Evolutionary conservation across 75 land plant species (phyloP).

Genomic region (Picea sitchensis): DNA sequence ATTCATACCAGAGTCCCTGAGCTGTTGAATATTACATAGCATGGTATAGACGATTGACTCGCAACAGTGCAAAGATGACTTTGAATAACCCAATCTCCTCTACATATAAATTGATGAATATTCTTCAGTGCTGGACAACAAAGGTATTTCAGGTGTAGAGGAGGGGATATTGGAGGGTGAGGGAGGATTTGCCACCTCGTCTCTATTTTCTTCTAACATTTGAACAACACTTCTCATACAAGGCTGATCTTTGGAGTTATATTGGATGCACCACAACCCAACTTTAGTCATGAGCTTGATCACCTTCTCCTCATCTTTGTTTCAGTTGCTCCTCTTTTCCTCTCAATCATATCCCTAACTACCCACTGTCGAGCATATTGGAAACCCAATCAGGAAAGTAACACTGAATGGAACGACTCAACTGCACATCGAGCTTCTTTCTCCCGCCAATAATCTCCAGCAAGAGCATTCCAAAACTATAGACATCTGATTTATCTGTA

Average conservation of each 20-base stretch:
- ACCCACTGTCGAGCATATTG: neutral
- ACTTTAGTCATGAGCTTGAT: neutral
- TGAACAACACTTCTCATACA: neutral
- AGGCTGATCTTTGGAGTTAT: neutral
- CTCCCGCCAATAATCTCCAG: neutral
- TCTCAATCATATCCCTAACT: neutral
- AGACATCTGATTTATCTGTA: neutral
- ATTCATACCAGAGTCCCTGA: too few relatives aligned
- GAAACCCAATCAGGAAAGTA: neutral
- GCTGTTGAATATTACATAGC: too few relatives aligned
- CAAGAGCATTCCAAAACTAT: conserved; percentile 1
- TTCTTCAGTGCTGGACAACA: neutral
- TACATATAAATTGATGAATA: too few relatives aligned
- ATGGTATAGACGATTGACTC: too few relatives aligned
- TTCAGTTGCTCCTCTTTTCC: neutral
- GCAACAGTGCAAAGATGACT: too few relatives aligned
- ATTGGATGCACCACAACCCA: neutral
- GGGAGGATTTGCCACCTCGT: neutral
- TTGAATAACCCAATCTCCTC: too few relatives aligned
- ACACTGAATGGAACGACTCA: neutral
- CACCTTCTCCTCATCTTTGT: neutral
- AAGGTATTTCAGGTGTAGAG: neutral
- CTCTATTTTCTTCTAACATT: neutral
- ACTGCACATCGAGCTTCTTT: neutral
- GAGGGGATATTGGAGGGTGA: neutral